phyloP scores from a whole-genome alignment of 2,329 filamentous ascomycete species.

The Fusarium pseudonygamai region DNA sequence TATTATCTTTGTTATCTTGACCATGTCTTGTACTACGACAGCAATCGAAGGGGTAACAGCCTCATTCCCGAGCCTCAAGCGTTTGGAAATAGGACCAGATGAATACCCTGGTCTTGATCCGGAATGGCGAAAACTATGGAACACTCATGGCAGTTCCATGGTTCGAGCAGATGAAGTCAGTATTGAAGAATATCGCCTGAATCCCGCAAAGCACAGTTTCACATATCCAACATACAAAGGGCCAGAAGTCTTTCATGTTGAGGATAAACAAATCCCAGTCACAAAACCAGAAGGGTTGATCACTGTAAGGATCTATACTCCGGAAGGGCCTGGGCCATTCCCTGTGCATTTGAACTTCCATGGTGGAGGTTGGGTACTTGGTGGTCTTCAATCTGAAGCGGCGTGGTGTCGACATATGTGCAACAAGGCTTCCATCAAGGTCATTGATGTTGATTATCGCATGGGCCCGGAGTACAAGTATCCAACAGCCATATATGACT shows the following conservation, averaged over 20 bases:
- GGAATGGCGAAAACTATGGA: not conserved
- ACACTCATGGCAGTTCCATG: not conserved
- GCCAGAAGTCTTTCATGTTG: not conserved
- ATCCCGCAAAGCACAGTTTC: not conserved
- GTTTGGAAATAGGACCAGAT: not conserved
- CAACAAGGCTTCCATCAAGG: not conserved
- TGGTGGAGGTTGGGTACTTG: not conserved
- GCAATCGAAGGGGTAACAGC: not conserved
- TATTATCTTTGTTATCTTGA: not conserved
- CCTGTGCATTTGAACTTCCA: not conserved
- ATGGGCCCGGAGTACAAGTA: not conserved
- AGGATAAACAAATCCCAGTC: not conserved
- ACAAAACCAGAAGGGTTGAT: not conserved
- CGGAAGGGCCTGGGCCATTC: not conserved
- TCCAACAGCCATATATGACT: slow-evolving; percentile 3
- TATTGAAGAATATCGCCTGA: not conserved
- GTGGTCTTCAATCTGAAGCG: not conserved
- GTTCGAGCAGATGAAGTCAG: not conserved
- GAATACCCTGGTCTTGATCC: not conserved
- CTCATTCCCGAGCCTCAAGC: not conserved
- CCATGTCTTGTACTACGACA: not conserved
- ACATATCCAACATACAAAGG: not conserved
- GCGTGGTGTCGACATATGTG: not conserved
- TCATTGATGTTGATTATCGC: not conserved
- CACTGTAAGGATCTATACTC: not conserved